These are phyloP conservation scores for Castanea crenata DNA, from an alignment of 306 rosid genomes.

Conservation along the genomic window DNA sequence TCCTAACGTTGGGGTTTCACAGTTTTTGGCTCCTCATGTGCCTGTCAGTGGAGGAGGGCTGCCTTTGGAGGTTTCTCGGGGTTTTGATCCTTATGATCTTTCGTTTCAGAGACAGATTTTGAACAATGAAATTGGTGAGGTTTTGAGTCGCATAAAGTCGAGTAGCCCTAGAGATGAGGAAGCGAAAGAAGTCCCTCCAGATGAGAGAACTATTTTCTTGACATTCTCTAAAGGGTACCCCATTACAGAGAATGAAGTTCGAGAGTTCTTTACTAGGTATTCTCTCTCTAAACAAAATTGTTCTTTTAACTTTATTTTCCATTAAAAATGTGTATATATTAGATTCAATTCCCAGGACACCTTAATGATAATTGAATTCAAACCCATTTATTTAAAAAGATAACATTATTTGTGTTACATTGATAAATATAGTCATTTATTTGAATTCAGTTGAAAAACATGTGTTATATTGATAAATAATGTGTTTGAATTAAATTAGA, in stretches of 20 bases:
- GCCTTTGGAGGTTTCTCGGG: not conserved
- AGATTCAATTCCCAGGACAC: too few species aligned
- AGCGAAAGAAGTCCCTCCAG: conserved; percentile 10
- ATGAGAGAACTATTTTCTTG: conserved; percentile 59
- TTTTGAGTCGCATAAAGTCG: conserved; percentile 16
- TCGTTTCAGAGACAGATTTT: not conserved
- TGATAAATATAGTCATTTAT: too few species aligned
- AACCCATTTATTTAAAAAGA: too few species aligned
- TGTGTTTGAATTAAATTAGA: too few species aligned
- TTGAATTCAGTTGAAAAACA: too few species aligned
- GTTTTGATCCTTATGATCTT: not conserved
- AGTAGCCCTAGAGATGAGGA: not conserved
- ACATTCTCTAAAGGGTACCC: conserved; percentile 74
- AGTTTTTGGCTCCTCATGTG: not conserved
- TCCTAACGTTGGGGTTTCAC: not conserved
- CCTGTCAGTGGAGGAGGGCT: not conserved
- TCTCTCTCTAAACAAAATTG: too few species aligned
- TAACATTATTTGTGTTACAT: too few species aligned
- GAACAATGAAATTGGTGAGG: conserved; percentile 17
- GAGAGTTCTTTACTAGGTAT: conserved; percentile 43
- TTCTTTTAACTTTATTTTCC: not conserved
- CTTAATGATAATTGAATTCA: too few species aligned
- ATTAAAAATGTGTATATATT: not conserved
- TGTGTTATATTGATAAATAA: too few species aligned
- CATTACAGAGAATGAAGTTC: conserved; percentile 44